Conservation (phyloP, 768 basidiomycete genomes). For the Boletus huronensis region DNA sequence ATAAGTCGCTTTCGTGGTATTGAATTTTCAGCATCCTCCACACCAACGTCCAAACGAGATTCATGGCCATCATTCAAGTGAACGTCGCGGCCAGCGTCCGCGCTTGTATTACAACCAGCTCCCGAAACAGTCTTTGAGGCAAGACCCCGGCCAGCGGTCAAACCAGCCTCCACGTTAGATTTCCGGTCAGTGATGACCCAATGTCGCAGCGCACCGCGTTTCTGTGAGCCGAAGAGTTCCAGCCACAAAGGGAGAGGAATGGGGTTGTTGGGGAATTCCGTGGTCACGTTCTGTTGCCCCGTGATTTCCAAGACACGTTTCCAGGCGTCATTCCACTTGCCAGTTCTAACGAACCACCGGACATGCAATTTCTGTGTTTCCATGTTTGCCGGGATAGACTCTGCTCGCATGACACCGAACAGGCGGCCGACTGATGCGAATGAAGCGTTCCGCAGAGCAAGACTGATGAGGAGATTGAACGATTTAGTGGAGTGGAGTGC, state of each 20-base stretch:
- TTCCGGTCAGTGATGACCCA: conserved; percentile 9
- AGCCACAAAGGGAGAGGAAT: conserved; percentile 54
- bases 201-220: conserved; percentile 33
- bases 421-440: conserved; percentile 46
- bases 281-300: conserved; percentile 4
- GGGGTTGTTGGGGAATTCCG: neutral
- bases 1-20: conserved; percentile 11
- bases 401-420: conserved; percentile 44
- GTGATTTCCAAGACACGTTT: conserved; percentile 31
- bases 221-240: conserved; percentile 52
- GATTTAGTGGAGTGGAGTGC: conserved; percentile 37
- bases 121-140: neutral
- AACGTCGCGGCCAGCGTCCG: neutral
- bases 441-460: conserved; percentile 50
- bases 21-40: neutral
- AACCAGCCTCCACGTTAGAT: neutral
- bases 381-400: conserved; percentile 40
- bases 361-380: conserved; percentile 57
- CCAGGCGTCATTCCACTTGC: conserved; percentile 61
- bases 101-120: neutral
- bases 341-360: conserved; percentile 54
- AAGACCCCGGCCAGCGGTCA: neutral
- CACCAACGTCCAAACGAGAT: neutral
- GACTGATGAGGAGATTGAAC: conserved; percentile 42
- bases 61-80: neutral